Evolutionary conservation across 225 moss, liverwort and hornwort genomes (phyloP).

Genomic region (Lunularia cruciata): DNA sequence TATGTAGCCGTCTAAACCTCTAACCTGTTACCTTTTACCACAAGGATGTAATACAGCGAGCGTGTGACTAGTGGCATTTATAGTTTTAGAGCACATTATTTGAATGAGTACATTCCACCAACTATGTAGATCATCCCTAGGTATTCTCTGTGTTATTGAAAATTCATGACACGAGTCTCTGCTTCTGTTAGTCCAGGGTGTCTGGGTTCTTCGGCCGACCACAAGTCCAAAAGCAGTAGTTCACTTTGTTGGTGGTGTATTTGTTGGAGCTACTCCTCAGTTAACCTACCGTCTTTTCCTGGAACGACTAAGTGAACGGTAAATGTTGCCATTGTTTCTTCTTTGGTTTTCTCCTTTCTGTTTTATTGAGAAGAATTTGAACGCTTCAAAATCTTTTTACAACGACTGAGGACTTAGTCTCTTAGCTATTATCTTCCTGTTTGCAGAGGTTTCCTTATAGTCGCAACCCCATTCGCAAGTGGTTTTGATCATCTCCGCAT

Average conservation of each 20-base stretch:
- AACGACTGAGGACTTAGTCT: too few species aligned
- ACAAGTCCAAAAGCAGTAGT: constrained; percentile 60
- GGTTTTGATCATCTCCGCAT: constrained; percentile 85
- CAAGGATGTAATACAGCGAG: too few species aligned
- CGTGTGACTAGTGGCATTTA: too few species aligned
- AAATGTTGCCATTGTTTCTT: background rate
- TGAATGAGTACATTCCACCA: too few species aligned
- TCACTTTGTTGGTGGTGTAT: constrained; percentile 87
- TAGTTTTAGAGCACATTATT: too few species aligned
- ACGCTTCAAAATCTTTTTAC: background rate
- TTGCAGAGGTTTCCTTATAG: constrained; percentile 66
- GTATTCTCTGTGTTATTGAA: too few species aligned
- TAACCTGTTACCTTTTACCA: too few species aligned
- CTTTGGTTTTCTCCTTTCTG: background rate
- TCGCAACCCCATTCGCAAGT: constrained; percentile 87
- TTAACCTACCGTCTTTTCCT: constrained; percentile 85
- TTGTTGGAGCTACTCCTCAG: constrained; percentile 90
- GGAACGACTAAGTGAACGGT: constrained; percentile 79
- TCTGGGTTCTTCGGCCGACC: constrained; percentile 75
- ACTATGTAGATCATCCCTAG: too few species aligned
- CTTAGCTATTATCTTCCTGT: background rate
- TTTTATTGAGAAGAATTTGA: background rate
- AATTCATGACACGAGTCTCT: too few species aligned
- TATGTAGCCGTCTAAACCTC: too few species aligned
- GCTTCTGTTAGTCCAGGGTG: too few species aligned